Percentiles rank a stretch among this genome's conserved stretches.
These are phyloP conservation scores for Penicillium janthinellum DNA, from an alignment of 2,329 filamentous ascomycete species.

Conservation along the genomic window DNA sequence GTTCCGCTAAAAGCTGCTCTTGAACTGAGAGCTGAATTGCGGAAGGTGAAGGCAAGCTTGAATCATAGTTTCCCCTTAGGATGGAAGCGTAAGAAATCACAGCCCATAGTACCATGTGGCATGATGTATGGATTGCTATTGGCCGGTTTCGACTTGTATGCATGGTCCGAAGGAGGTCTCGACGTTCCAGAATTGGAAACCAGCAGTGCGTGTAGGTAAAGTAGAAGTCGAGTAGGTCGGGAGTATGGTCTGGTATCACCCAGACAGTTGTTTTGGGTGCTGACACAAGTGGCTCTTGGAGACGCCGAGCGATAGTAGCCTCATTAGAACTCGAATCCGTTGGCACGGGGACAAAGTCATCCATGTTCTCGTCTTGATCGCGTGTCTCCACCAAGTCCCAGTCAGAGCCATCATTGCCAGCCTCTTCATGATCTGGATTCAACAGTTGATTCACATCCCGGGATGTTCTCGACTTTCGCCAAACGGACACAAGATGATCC, in stretches of 20 bases:
- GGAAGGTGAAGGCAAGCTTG: not conserved
- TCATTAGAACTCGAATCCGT: not conserved
- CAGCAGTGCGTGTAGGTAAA: slow-evolving; percentile 72
- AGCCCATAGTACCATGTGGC: slow-evolving; percentile 50
- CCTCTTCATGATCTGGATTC: slow-evolving; percentile 4
- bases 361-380: slow-evolving; percentile 7
- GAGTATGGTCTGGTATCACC: slow-evolving; percentile 12
- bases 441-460: slow-evolving; percentile 14
- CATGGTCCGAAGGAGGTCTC: slow-evolving; percentile 57
- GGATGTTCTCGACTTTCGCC: slow-evolving; percentile 18
- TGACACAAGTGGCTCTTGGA: not conserved
- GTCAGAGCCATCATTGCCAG: slow-evolving; percentile 10
- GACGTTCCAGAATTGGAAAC: slow-evolving; percentile 69
- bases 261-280: not conserved
- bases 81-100: slow-evolving; percentile 45
- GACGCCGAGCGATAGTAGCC: not conserved
- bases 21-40: slow-evolving; percentile 14
- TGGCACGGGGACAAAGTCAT: slow-evolving; percentile 1
- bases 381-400: slow-evolving; percentile 9
- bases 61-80: not conserved
- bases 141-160: slow-evolving; percentile 35
- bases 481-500: slow-evolving; percentile 8
- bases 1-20: slow-evolving; percentile 29
- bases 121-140: not conserved
- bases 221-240: slow-evolving; percentile 65